A percentile compares a stretch with the other conserved stretches of the same genome.
Evolutionary conservation across 768 basidiomycete species (phyloP).

Genomic region (Amanita phalloides): DNA sequence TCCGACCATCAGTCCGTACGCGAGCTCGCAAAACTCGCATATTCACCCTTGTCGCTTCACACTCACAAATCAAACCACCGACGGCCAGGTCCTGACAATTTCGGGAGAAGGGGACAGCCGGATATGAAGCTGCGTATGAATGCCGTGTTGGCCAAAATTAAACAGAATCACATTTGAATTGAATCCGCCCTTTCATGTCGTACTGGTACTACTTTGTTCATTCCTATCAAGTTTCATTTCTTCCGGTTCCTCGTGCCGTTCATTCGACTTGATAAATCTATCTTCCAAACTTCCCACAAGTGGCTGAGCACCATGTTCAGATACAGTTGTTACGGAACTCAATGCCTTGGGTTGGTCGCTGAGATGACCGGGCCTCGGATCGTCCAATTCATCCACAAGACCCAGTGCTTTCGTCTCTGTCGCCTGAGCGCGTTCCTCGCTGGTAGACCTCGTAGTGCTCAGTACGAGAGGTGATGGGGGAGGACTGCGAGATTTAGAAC

Average conservation of each 20-base stretch:
- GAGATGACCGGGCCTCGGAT: constrained; percentile 76
- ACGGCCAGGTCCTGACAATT: constrained; percentile 15
- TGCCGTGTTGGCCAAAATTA: constrained; percentile 78
- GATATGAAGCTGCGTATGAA: constrained; percentile 84
- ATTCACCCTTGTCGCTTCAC: constrained; percentile 46
- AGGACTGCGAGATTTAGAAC: constrained; percentile 71
- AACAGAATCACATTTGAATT: constrained; percentile 38
- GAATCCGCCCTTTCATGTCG: neutral
- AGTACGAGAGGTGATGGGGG: constrained; percentile 65
- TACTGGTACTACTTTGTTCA: constrained; percentile 30
- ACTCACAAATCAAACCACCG: constrained; percentile 40
- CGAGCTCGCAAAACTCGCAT: constrained; percentile 52
- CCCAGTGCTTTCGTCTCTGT: constrained; percentile 48
- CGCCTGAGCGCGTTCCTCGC: constrained; percentile 21
- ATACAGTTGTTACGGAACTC: constrained; percentile 45
- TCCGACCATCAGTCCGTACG: constrained; percentile 30
- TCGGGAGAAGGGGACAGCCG: constrained; percentile 33
- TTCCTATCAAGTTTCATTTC: constrained; percentile 46
- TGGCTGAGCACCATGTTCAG: constrained; percentile 26
- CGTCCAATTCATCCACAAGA: constrained; percentile 78
- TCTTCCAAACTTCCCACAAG: constrained; percentile 46
- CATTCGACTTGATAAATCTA: constrained; percentile 47
- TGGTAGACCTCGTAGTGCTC: constrained; percentile 21
- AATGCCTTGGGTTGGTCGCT: constrained; percentile 71
- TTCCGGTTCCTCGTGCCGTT: constrained; percentile 22